Evolutionary conservation across 2,329 filamentous ascomycete species (phyloP).

Genomic region (Fusarium sp.): DNA sequence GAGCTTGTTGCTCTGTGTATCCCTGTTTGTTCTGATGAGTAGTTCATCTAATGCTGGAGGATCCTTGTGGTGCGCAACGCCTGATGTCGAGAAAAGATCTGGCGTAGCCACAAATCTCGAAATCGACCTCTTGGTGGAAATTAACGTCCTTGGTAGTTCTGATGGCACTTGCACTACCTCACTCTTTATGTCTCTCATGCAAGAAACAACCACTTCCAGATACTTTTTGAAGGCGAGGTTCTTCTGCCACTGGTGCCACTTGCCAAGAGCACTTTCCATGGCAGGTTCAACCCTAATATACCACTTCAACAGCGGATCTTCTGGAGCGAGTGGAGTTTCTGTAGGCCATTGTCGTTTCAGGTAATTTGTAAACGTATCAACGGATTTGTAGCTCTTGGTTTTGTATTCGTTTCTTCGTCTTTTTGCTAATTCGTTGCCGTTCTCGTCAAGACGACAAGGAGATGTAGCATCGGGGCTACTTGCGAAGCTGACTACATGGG

Average conservation of each 20-base stretch:
- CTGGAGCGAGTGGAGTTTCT: not conserved
- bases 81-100: constrained; percentile 1
- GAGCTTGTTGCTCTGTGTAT: not conserved
- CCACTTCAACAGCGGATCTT: not conserved
- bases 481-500: not conserved
- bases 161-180: not conserved
- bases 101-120: constrained; percentile 20
- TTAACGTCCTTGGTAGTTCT: accelerated
- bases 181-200: not conserved
- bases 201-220: not conserved
- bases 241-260: constrained; percentile 24
- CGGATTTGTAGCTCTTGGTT: not conserved
- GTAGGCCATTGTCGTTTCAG: constrained; percentile 29
- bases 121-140: accelerated
- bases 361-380: not conserved
- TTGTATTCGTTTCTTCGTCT: not conserved
- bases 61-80: accelerated
- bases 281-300: constrained; percentile 17
- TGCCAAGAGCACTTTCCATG: not conserved
- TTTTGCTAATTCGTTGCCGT: not conserved
- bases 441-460: not conserved
- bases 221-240: constrained; percentile 27
- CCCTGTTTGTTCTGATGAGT: not conserved
- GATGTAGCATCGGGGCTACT: not conserved
- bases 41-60: not conserved